Evolutionary conservation across 2,329 filamentous ascomycete genomes (phyloP).

Genomic region (Pezicula rhizophila): DNA sequence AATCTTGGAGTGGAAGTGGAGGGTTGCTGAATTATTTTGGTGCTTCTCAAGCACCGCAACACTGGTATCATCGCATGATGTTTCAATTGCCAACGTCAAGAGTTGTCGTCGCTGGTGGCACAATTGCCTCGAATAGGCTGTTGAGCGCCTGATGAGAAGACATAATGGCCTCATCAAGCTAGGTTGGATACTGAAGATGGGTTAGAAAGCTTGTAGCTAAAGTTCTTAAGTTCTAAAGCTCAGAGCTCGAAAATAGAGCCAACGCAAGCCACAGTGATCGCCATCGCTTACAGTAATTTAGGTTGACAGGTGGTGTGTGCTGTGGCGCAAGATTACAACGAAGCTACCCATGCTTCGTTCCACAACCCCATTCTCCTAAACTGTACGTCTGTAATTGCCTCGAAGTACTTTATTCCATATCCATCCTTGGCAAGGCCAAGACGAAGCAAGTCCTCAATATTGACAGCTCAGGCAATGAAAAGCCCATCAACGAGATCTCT

Average conservation of each 20-base stretch:
- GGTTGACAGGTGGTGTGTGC: neutral
- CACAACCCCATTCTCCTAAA: no score
- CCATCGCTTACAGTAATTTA: no score
- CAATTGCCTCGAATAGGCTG: neutral
- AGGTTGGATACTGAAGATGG: neutral
- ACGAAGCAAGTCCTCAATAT: slow-evolving; percentile 3
- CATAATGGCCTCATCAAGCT: slow-evolving; percentile 26
- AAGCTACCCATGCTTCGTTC: no score
- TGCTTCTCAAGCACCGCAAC: slow-evolving; percentile 71
- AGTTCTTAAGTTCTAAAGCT: neutral
- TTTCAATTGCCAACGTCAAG: slow-evolving; percentile 69
- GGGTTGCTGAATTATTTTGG: slow-evolving; percentile 36
- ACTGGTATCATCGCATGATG: slow-evolving; percentile 88
- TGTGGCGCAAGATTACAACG: no score
- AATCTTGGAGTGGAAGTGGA: slow-evolving; percentile 76
- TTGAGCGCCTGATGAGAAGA: slow-evolving; percentile 16
- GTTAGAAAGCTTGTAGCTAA: neutral
- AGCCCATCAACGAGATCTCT: slow-evolving; percentile 1
- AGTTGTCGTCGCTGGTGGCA: slow-evolving; percentile 30
- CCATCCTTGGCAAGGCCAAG: slow-evolving; percentile 1
- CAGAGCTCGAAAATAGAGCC: slow-evolving; percentile 1
- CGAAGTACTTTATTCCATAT: no score
- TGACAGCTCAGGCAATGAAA: slow-evolving; percentile 1
- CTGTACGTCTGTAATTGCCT: no score
- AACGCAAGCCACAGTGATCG: neutral